Evolutionary conservation across 345 rosid genomes (phyloP), one percentile per base, ranked within the genome.

Genomic region (Brassica cretica): DNA sequence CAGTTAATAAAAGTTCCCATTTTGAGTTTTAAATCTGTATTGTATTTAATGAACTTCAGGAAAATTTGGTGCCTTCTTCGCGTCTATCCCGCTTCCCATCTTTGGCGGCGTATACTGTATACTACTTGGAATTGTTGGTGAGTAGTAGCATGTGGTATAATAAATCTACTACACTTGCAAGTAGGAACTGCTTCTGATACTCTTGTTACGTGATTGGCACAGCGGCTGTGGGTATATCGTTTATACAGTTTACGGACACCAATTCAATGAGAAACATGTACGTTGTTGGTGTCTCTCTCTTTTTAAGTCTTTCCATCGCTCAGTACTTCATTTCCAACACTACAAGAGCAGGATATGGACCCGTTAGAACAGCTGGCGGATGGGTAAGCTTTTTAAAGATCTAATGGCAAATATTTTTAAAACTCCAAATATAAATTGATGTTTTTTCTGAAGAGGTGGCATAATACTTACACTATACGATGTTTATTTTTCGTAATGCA

Each of bases 1-100:
- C 67, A 18, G 2, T 21, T 41, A 29, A 30, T 70, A 21, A 56
- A 70, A 51, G 58, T 53, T 11, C 25, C 29, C 49, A 8, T 65
- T 64, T 19, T 9, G 16, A 24, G 10, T 3, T 19, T 78, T 2
- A 27, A 46, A 29, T 64, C n/a, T 35, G 1, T 46, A 41, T 68
- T 68, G 14, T 21, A 9, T 73, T 61, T 32, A 35, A 14, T 75
- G 41, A 74, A 51, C 62, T 72, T 72, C 83, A 93, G 99, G 99
- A 72, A 95, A 93, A 61, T 95, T 95, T 63, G 99, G 99, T 6
- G 99, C 97, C 60, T 89, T 95, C 74, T 95, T 95, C 81, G 99
- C 99, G 1, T 95, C 99, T 29, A 95, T 95, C 78, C 99, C 99
- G 15, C 83, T 88, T 68, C 93, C 99, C 15, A 89, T 95, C 76